Base-by-base conservation (phyloP, 805 yeast genomes). In the Starmera pachycereana region DNA sequence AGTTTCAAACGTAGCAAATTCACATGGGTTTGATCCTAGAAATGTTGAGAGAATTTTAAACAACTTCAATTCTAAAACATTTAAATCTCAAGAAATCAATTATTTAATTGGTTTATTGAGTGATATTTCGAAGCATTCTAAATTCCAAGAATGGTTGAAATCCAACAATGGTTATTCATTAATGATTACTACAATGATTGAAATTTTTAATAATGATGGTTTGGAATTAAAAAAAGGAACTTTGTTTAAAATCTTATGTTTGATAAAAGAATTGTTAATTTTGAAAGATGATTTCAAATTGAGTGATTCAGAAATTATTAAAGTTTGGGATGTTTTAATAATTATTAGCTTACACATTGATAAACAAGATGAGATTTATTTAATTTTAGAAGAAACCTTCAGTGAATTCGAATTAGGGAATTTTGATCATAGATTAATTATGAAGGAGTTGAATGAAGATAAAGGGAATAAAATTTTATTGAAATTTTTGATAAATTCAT, bases 161-260 rank as follows among this genome's bases (percentile, higher is more conserved):
- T 44, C 13, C 9, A 44, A 3, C 3, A 33, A 1, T 54, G 59
- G 59, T 28, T 53, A 35, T 41, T 40, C 25, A 40, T 37, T 3
- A 29, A 29, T 32, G 59, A 57, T 1, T 52, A 45, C 39, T 37
- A 30, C 37, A 9, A 13, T 54, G 0, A 29, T 48, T 22, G 18
- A 37, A 1, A 36, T 46, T 31, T 25, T 54, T 10, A 27, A 49
- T 42, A 43, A 49, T 25, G 30, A 41, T 3, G 51, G 57, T 34
- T 27, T 38, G 12, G 49, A 50, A 29, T 49, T 55, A 25, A 49
- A 57, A 0, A 47, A 44, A 28, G 45, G 42, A 8, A 25, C 51
- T 2, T 53, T 58, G 28, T 51, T 48, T 40, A 55, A 55, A 36
- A 57, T 57, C 0, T 39, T 55, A 33, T 44, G 51, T 11, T 42